phyloP scores from a whole-genome alignment of 2,329 filamentous ascomycete genomes.

The Cryphonectria parasitica region DNA sequence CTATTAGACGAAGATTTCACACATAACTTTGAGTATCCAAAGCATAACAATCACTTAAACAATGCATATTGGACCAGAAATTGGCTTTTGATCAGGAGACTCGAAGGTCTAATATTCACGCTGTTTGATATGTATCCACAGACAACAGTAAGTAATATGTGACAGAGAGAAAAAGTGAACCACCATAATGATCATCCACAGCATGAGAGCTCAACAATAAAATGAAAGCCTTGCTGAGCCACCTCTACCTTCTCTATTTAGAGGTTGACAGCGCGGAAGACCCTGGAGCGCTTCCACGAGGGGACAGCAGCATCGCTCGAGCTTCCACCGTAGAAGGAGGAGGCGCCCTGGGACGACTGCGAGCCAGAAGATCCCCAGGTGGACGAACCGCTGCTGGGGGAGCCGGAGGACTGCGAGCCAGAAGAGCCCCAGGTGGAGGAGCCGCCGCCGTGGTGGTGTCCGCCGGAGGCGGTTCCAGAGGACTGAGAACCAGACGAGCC shows the following conservation, averaged over 20 bases:
- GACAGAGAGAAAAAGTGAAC: conserved; percentile 1
- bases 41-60: not conserved
- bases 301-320: not conserved
- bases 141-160: not conserved
- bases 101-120: not conserved
- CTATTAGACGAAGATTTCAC: not conserved
- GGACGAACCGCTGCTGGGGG: not conserved
- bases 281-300: conserved; percentile 14
- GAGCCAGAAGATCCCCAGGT: conserved; percentile 5
- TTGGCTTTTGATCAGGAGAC: not conserved
- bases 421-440: conserved; percentile 8
- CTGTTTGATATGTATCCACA: not conserved
- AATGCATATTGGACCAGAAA: not conserved
- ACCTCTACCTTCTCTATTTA: not conserved
- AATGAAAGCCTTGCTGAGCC: not conserved
- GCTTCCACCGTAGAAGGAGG: not conserved
- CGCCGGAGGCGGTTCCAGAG: not conserved
- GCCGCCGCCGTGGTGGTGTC: not conserved
- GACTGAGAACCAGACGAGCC: conserved; percentile 1
- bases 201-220: not conserved
- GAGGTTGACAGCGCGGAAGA: conserved; percentile 1
- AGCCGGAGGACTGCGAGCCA: not conserved
- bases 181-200: not conserved
- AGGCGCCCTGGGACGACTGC: conserved; percentile 6
- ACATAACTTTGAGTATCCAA: too few species aligned